Evolutionary conservation across 495 filamentous ascomycete species (phyloP).

Genomic region (Copromyces sp.): DNA sequence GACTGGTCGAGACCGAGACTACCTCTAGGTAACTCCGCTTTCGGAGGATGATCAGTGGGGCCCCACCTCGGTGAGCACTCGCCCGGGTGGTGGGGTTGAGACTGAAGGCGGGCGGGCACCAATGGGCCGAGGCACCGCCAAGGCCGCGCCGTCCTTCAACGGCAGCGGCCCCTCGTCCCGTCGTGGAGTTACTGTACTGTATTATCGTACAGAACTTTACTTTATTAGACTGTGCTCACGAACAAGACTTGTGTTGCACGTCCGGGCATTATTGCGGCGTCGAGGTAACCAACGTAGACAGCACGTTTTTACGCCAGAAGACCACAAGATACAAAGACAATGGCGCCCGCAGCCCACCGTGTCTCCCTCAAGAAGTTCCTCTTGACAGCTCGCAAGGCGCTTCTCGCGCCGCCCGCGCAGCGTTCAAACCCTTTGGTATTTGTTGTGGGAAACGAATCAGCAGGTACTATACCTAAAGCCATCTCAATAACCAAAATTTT

Average conservation of each 20-base stretch:
- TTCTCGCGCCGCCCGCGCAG: slow-evolving; percentile 25
- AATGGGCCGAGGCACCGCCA: background rate
- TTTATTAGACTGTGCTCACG: background rate
- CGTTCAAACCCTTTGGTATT: slow-evolving; percentile 41
- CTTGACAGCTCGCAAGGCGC: slow-evolving; percentile 27
- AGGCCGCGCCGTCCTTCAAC: background rate
- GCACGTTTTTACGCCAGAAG: background rate
- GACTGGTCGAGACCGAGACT: background rate
- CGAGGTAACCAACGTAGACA: background rate
- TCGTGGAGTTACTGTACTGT: background rate
- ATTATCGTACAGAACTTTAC: background rate
- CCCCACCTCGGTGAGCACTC: background rate
- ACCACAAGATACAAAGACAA: background rate
- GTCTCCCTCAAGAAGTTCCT: slow-evolving; percentile 29
- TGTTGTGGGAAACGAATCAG: slow-evolving; percentile 66
- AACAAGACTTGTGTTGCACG: background rate
- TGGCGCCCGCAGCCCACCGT: slow-evolving; percentile 1
- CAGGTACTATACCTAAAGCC: slow-evolving; percentile 31
- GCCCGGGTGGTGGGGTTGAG: background rate
- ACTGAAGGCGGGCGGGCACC: background rate
- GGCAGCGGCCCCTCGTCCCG: background rate
- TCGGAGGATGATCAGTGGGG: background rate
- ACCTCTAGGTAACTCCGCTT: background rate
- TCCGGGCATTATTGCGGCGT: background rate
- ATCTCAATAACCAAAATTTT: no score